Evolutionary conservation across 441 rosid genomes (phyloP).

Genomic region (Viola pubescens): DNA sequence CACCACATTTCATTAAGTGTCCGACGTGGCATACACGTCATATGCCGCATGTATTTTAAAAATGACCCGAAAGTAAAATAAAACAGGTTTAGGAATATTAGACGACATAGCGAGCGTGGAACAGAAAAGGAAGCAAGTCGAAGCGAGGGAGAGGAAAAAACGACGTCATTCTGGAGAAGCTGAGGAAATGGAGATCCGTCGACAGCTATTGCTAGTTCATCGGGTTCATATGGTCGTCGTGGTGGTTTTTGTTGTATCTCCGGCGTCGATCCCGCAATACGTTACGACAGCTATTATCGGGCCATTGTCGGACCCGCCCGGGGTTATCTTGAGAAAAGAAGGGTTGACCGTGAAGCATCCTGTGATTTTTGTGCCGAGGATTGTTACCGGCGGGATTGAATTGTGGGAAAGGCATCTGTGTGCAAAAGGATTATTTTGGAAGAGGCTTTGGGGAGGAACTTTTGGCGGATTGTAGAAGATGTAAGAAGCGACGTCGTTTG

Average conservation of each 20-base stretch:
- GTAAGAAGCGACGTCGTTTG: slow-evolving; percentile 12
- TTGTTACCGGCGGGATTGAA: slow-evolving; percentile 53
- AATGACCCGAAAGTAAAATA: too few species aligned
- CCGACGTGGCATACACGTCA: too few species aligned
- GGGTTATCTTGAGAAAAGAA: slow-evolving; percentile 33
- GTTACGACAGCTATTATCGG: not conserved
- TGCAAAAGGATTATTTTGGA: slow-evolving; percentile 46
- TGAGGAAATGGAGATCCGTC: slow-evolving; percentile 29
- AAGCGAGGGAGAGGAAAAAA: slow-evolving; percentile 6
- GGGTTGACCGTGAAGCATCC: slow-evolving; percentile 44
- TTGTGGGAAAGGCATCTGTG: slow-evolving; percentile 57
- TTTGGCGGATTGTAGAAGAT: slow-evolving; percentile 40
- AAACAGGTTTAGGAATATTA: too few species aligned
- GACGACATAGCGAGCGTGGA: slow-evolving; percentile 8
- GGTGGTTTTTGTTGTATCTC: slow-evolving; percentile 47
- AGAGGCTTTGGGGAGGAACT: slow-evolving; percentile 52
- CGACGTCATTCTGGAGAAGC: not conserved
- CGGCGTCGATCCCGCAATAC: slow-evolving; percentile 29
- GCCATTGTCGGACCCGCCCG: slow-evolving; percentile 34
- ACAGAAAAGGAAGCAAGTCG: slow-evolving; percentile 11
- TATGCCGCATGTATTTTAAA: too few species aligned
- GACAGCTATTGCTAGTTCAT: slow-evolving; percentile 44
- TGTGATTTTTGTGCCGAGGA: slow-evolving; percentile 49
- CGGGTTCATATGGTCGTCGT: slow-evolving; percentile 39
- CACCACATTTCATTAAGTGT: too few species aligned